phyloP scores from a whole-genome alignment of 306 rosid genomes.

The Mucuna pruriens region DNA sequence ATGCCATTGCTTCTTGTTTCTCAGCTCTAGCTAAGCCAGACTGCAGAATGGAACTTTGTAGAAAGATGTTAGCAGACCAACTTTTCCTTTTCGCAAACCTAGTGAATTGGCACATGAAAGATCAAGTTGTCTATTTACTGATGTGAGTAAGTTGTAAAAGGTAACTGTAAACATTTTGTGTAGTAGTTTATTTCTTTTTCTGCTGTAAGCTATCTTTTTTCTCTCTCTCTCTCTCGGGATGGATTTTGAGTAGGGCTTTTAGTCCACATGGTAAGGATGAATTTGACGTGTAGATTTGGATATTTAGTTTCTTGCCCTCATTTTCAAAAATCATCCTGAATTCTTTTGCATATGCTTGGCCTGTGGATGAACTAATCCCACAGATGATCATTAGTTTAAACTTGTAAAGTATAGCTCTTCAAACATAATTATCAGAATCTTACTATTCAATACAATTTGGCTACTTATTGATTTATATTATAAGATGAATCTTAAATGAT shows the following conservation, averaged over 20 bases:
- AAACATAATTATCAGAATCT: no score
- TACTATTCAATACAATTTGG: no score
- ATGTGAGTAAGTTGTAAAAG: conserved; percentile 37
- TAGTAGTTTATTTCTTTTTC: conserved; percentile 30
- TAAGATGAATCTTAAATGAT: no score
- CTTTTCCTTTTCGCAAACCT: conserved; percentile 42
- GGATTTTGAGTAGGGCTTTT: conserved; percentile 36
- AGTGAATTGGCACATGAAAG: conserved; percentile 40
- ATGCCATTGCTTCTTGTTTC: conserved; percentile 22
- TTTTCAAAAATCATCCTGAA: neutral
- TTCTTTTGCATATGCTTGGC: conserved; percentile 11
- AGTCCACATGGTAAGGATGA: conserved; percentile 25
- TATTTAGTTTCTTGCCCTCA: conserved; percentile 15
- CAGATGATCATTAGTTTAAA: neutral
- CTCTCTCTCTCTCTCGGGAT: neutral
- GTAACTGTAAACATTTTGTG: conserved; percentile 41
- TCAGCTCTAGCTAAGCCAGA: conserved; percentile 46
- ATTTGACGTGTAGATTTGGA: conserved; percentile 31
- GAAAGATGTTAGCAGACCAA: conserved; percentile 39
- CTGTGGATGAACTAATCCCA: neutral
- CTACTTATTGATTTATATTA: no score
- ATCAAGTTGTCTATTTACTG: conserved; percentile 33
- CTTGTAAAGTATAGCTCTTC: neutral
- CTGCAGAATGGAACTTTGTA: conserved; percentile 34
- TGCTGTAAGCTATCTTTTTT: conserved; percentile 1